Percentiles rank a stretch among this genome's conserved stretches.
phyloP scores from a whole-genome alignment of 345 rosid genomes.

The Euphorbia lathyris region DNA sequence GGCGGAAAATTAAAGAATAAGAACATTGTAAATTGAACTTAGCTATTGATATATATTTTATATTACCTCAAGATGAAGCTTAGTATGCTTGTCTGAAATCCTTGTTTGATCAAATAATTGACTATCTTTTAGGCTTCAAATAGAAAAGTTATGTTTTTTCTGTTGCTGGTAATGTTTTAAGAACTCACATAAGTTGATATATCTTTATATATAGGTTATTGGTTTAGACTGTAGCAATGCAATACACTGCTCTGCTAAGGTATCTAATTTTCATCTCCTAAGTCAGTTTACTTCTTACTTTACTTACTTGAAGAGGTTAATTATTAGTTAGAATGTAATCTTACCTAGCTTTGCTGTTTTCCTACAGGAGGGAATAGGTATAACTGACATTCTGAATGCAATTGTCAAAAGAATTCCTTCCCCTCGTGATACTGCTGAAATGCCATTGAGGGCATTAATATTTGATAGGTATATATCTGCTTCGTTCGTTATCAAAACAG shows the following conservation, averaged over 20 bases:
- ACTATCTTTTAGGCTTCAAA: conserved; percentile 20
- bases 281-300: not conserved
- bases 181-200: not conserved
- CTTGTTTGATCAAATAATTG: conserved; percentile 13
- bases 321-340: conserved; percentile 4
- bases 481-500: conserved; percentile 4
- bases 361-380: conserved; percentile 87
- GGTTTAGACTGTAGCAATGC: conserved; percentile 96
- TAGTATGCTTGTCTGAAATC: not conserved
- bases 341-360: conserved; percentile 12
- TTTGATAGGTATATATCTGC: conserved; percentile 78
- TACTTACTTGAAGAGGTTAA: not conserved
- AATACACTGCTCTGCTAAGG: conserved; percentile 98
- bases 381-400: conserved; percentile 73
- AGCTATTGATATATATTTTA: conserved; percentile 3
- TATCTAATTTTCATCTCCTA: conserved; percentile 11
- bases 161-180: not conserved
- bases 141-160: not conserved
- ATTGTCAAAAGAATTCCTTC: conserved; percentile 79
- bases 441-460: conserved; percentile 78
- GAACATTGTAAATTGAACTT: not conserved
- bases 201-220: conserved; percentile 55
- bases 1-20: not conserved
- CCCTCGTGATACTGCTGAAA: conserved; percentile 57
- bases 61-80: conserved; percentile 10